These are phyloP conservation scores for Kazachstania taianensis DNA, from an alignment of 805 yeast species.

Conservation along the genomic window DNA sequence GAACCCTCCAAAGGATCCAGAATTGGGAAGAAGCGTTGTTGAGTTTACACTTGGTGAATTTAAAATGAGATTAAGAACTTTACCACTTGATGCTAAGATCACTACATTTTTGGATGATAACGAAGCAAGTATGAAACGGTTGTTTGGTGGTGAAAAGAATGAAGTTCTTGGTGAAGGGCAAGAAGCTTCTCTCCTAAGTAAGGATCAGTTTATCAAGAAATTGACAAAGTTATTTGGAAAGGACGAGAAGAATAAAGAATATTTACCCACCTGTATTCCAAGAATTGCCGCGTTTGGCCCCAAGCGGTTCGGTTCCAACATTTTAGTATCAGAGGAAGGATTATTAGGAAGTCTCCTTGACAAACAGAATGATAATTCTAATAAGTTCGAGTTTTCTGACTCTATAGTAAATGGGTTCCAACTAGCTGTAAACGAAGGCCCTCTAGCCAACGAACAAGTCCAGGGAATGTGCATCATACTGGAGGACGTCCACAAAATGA, in stretches of 20 bases:
- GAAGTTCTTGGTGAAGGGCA: conserved; percentile 1
- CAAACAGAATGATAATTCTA: conserved; percentile 5
- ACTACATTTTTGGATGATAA: conserved; percentile 40
- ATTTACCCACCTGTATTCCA: conserved; percentile 26
- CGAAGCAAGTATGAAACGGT: conserved; percentile 34
- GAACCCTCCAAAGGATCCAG: conserved; percentile 39
- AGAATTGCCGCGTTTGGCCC: conserved; percentile 67
- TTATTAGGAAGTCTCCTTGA: conserved; percentile 30
- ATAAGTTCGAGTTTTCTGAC: conserved; percentile 39
- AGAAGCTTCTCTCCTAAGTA: conserved; percentile 2
- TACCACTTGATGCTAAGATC: conserved; percentile 47
- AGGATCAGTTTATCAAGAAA: conserved; percentile 26
- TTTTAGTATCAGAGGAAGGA: conserved; percentile 39
- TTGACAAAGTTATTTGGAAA: conserved; percentile 27
- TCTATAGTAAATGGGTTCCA: conserved; percentile 77
- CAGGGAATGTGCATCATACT: conserved; percentile 65
- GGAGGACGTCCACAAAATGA: conserved; percentile 30
- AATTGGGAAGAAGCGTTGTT: conserved; percentile 40
- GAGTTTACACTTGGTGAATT: conserved; percentile 44
- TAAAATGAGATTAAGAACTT: conserved; percentile 32
- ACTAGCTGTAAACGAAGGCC: conserved; percentile 74
- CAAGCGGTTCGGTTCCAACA: conserved; percentile 62
- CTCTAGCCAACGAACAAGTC: conserved; percentile 76
- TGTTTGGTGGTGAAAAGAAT: conserved; percentile 9
- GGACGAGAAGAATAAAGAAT: conserved; percentile 17